Conservation (phyloP, 2,329 filamentous ascomycete genomes). For the Exophiala spinifera region DNA sequence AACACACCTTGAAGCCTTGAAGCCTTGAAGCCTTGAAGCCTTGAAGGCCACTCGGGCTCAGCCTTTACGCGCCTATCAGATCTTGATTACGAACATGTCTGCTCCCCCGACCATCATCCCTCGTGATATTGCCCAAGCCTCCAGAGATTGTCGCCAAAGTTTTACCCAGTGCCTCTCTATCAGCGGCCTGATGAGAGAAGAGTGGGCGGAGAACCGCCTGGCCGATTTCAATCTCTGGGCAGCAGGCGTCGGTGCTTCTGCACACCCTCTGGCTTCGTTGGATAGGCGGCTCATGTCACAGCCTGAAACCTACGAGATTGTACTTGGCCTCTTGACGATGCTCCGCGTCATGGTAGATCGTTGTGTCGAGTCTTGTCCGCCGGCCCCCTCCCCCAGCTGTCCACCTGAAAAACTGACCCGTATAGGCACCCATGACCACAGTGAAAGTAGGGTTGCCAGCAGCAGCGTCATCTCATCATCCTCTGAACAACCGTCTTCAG, state of each 20-base stretch:
- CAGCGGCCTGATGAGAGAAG: background rate
- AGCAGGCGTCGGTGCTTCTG: background rate
- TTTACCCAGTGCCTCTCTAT: background rate
- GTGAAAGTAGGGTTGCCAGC: background rate
- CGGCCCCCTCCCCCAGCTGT: background rate
- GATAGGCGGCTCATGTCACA: background rate
- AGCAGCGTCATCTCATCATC: background rate
- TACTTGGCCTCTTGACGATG: background rate
- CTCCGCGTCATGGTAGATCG: background rate
- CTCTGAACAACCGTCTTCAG: background rate
- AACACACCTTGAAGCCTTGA: too few relatives aligned
- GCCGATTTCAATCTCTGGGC: background rate
- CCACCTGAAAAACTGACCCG: background rate
- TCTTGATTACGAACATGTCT: background rate
- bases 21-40: too few relatives aligned
- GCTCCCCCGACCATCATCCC: background rate
- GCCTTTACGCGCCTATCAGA: too few relatives aligned
- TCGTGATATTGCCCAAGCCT: background rate
- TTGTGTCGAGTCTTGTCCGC: background rate
- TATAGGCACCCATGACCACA: background rate
- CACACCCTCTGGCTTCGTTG: background rate
- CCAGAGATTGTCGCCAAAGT: background rate
- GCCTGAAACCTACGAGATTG: background rate
- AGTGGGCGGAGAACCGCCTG: background rate
- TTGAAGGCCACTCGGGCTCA: too few relatives aligned